Evolutionary conservation across 805 yeast genomes (phyloP).

Genomic region (Kurtzmaniella fragi): DNA sequence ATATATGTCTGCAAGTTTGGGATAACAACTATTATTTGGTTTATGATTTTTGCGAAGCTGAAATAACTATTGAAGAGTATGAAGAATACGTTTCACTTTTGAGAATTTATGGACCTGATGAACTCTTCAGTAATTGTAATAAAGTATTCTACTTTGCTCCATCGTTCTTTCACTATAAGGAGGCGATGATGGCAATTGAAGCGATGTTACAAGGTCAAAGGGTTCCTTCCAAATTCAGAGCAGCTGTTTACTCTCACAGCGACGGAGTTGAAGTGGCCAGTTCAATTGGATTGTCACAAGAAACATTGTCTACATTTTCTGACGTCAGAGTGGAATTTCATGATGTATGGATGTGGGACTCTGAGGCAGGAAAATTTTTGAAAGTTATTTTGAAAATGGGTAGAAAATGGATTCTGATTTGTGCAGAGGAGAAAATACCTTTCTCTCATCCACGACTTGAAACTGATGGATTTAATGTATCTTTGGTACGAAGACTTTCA

Average conservation of each 20-base stretch:
- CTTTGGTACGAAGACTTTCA: slow-evolving; percentile 26
- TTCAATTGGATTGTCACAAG: slow-evolving; percentile 30
- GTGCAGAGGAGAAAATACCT: slow-evolving; percentile 17
- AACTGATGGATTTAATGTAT: slow-evolving; percentile 27
- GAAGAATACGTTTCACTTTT: slow-evolving; percentile 30
- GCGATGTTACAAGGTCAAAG: slow-evolving; percentile 12
- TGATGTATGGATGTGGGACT: slow-evolving; percentile 43
- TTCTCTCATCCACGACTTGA: slow-evolving; percentile 16
- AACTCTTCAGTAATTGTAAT: slow-evolving; percentile 47
- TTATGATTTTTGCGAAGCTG: slow-evolving; percentile 60
- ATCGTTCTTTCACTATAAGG: slow-evolving; percentile 25
- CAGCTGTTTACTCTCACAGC: slow-evolving; percentile 29
- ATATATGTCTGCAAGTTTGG: slow-evolving; percentile 68
- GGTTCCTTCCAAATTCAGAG: slow-evolving; percentile 12
- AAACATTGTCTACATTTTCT: slow-evolving; percentile 27
- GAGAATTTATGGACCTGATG: slow-evolving; percentile 45
- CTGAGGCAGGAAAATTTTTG: slow-evolving; percentile 42
- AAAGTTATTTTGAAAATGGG: slow-evolving; percentile 69
- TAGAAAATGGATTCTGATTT: slow-evolving; percentile 58
- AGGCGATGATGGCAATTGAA: slow-evolving; percentile 17
- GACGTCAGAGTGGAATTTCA: slow-evolving; percentile 34
- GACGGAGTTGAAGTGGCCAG: slow-evolving; percentile 30
- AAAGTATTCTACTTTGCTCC: slow-evolving; percentile 49
- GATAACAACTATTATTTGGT: slow-evolving; percentile 58
- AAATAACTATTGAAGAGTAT: slow-evolving; percentile 9